Evolutionary conservation across 108 stramenopile genomes (phyloP), one percentile per base, ranked within the genome.

Genomic region (Fistulifera solaris): DNA sequence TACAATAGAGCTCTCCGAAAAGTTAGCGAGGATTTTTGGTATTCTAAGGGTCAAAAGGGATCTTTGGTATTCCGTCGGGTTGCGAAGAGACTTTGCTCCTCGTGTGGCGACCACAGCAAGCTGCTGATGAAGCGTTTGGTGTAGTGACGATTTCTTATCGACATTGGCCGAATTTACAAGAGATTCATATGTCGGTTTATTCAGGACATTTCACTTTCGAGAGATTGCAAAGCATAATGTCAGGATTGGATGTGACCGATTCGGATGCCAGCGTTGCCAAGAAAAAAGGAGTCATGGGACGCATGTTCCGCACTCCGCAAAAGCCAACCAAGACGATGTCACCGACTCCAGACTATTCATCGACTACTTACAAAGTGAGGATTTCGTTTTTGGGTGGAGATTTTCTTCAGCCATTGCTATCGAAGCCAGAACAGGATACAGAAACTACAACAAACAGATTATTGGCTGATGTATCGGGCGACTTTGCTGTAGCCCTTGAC

Each of bases 11-110:
- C 52, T 6, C n/a, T 38, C 15, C 16, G 83, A 5, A 92, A 92
- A 54, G 62, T 81, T 27, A 86, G 78, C 46, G 86, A 92, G 47
- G 86, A 87, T 40, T 92, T 87, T 60, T 79, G 70, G 51, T 92
- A 87, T 61, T 86, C 86, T 1, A 83, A 84, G 0, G 90, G 90
- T 12, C 59, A 87, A 87, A 86, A 86, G 28, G 27, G 16, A 60
- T 64, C 13, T 84, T 12, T 50, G 66, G 5, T 46, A 74, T 3
- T 25, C 57, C 0, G 23, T 24, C 43, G 48, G 3, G 23, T 43
- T 44, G 21, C 39, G 39, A 24, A 55, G 69, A 38, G 74, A 65
- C 46, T 52, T 46, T 0, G 22, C 49, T 21, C 40, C 41, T 1
- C 69, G 66, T 27, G 52, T 46, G 16, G 48, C 38, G 7, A 38